phyloP scores from a whole-genome alignment of 495 filamentous ascomycete species.

The Poronia punctata region DNA sequence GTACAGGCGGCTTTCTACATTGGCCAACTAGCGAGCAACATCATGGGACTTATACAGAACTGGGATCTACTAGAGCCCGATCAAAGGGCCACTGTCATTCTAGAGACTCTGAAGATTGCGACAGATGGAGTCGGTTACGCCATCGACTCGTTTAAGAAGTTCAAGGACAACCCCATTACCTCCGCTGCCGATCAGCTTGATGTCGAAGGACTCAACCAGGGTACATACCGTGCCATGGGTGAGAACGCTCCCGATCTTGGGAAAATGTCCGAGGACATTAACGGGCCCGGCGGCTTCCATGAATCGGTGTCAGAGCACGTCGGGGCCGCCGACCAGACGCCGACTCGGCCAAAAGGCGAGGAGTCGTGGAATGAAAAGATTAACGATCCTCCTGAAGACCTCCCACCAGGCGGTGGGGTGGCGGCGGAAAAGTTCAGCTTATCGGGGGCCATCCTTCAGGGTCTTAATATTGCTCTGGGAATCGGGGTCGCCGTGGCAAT shows the following conservation, averaged over 20 bases:
- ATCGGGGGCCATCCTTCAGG: not conserved
- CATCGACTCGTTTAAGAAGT: not conserved
- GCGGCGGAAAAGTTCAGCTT: not conserved
- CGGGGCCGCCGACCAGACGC: not conserved
- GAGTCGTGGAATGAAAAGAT: slow-evolving; percentile 1
- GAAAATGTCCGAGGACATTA: not conserved
- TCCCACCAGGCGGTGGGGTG: not conserved
- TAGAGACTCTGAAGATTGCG: not conserved
- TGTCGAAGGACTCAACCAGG: not conserved
- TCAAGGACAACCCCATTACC: not conserved
- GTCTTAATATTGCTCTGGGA: not conserved
- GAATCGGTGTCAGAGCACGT: not conserved
- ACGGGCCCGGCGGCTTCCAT: not conserved
- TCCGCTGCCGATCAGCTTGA: not conserved
- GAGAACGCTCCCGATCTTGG: not conserved
- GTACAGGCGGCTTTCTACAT: not conserved
- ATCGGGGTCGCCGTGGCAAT: not conserved
- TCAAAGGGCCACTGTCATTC: not conserved
- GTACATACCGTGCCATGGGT: not conserved
- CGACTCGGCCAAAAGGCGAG: not conserved
- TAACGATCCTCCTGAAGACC: not conserved
- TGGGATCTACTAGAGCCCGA: not conserved
- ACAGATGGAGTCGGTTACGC: not conserved
- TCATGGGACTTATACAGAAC: not conserved
- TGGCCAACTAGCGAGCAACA: not conserved